Evolutionary conservation across 2,329 filamentous ascomycete species (phyloP).

Genomic region (Parasarocladium wereldwijsianum): DNA sequence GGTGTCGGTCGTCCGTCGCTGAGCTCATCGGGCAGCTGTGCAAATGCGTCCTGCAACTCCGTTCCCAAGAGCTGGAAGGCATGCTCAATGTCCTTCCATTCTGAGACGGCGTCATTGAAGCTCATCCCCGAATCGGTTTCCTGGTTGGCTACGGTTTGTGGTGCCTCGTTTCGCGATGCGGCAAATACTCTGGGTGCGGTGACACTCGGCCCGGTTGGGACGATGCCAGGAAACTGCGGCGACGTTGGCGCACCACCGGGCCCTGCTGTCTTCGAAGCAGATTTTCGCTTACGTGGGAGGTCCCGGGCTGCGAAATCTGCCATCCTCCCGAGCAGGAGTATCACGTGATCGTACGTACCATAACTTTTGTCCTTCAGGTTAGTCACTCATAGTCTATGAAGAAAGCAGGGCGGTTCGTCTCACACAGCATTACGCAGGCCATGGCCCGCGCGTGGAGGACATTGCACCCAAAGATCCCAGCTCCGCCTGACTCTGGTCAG

Average conservation of each 20-base stretch:
- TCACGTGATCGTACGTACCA: slow-evolving; percentile 77
- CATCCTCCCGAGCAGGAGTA: slow-evolving; percentile 67
- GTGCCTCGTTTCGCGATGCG: slow-evolving; percentile 29
- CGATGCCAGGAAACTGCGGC: slow-evolving; percentile 38
- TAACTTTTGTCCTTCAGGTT: slow-evolving; percentile 38
- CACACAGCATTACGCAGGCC: slow-evolving; percentile 61
- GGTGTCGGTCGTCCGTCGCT: slow-evolving; percentile 48
- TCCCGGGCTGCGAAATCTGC: slow-evolving; percentile 68
- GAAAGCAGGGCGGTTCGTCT: slow-evolving; percentile 13
- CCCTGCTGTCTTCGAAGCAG: slow-evolving; percentile 21
- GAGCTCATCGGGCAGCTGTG: slow-evolving; percentile 57
- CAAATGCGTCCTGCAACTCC: slow-evolving; percentile 60
- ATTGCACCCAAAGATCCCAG: slow-evolving; percentile 70
- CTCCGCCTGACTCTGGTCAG: slow-evolving; percentile 46
- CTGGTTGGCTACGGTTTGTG: slow-evolving; percentile 27
- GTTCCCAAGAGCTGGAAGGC: slow-evolving; percentile 54
- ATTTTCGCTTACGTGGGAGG: slow-evolving; percentile 60
- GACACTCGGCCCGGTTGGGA: slow-evolving; percentile 36
- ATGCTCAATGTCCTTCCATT: slow-evolving; percentile 63
- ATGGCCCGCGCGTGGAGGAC: slow-evolving; percentile 69
- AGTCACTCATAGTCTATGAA: slow-evolving; percentile 8
- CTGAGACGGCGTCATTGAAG: slow-evolving; percentile 54
- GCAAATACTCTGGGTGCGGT: slow-evolving; percentile 39
- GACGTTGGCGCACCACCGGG: slow-evolving; percentile 18
- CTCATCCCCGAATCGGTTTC: slow-evolving; percentile 46